A percentile compares a stretch with the other conserved stretches of the same genome.
Evolutionary conservation across 2,329 filamentous ascomycete genomes (phyloP).

Genomic region (Penicillium italicum): DNA sequence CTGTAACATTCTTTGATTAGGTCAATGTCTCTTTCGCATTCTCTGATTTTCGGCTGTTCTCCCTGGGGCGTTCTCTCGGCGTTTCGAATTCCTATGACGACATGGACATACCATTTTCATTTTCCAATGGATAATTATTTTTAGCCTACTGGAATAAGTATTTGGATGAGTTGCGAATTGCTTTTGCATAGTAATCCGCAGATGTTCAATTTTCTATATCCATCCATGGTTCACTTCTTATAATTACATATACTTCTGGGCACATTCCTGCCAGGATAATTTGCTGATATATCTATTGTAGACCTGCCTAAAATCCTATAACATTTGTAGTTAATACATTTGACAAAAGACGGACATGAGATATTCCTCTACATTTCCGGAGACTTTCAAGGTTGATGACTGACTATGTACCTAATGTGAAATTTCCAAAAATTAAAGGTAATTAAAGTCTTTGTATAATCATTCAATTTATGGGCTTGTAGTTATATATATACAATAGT

Average conservation of each 20-base stretch:
- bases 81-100: conserved; percentile 13
- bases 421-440: not conserved
- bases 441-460: not conserved
- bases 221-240: not conserved
- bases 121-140: not conserved
- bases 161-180: not conserved
- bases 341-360: too few relatives aligned
- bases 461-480: not conserved
- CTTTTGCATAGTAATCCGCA: not conserved
- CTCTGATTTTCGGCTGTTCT: conserved; percentile 9
- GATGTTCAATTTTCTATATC: not conserved
- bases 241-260: too few relatives aligned
- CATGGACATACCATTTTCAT: not conserved
- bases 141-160: not conserved
- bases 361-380: not conserved
- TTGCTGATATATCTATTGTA: too few relatives aligned
- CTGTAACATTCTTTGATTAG: conserved; percentile 61
- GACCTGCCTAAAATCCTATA: too few relatives aligned
- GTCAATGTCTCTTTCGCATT: conserved; percentile 12
- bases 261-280: too few relatives aligned
- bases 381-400: not conserved
- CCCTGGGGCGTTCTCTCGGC: conserved; percentile 16
- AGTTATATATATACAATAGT: too few relatives aligned
- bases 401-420: not conserved
- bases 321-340: too few relatives aligned